phyloP scores from a whole-genome alignment of 441 rosid species.

The Populus hybrid region DNA sequence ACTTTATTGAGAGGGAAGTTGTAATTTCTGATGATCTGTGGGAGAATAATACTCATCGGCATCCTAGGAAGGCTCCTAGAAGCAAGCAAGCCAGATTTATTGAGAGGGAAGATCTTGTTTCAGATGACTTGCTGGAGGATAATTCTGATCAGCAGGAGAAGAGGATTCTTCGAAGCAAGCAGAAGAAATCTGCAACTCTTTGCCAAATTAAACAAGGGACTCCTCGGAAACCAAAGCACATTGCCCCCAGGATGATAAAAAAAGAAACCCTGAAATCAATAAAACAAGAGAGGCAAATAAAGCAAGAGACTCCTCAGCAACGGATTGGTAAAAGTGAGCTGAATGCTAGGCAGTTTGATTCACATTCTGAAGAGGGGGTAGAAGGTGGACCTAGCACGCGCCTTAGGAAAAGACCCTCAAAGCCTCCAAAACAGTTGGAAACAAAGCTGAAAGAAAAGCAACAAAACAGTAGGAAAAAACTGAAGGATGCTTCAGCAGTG shows the following conservation, averaged over 20 bases:
- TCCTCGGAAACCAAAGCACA: constrained; percentile 26
- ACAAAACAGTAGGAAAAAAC: constrained; percentile 44
- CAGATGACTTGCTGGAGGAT: constrained; percentile 31
- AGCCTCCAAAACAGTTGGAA: constrained; percentile 36
- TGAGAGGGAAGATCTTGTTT: constrained; percentile 29
- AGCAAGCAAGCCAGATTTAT: constrained; percentile 24
- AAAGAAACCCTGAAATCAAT: constrained; percentile 26
- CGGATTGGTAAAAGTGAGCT: constrained; percentile 31
- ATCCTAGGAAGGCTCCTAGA: constrained; percentile 25
- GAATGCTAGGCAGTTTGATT: constrained; percentile 24
- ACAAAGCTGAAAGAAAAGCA: constrained; percentile 50
- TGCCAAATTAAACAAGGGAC: constrained; percentile 35
- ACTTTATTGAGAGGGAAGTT: constrained; percentile 24
- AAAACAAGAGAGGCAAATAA: constrained; percentile 35
- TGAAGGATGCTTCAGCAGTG: constrained; percentile 29
- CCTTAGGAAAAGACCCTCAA: constrained; percentile 60
- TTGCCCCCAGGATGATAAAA: constrained; percentile 24
- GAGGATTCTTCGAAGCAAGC: constrained; percentile 29
- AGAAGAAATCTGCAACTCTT: constrained; percentile 22
- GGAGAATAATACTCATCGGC: constrained; percentile 14
- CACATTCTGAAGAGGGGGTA: constrained; percentile 33
- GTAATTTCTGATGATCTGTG: constrained; percentile 19
- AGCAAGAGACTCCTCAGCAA: constrained; percentile 36
- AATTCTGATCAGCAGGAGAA: constrained; percentile 11
- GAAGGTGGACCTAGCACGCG: constrained; percentile 89